Evolutionary conservation across 2,329 filamentous ascomycete species (phyloP).

Genomic region (Penicillium sclerotigenum): DNA sequence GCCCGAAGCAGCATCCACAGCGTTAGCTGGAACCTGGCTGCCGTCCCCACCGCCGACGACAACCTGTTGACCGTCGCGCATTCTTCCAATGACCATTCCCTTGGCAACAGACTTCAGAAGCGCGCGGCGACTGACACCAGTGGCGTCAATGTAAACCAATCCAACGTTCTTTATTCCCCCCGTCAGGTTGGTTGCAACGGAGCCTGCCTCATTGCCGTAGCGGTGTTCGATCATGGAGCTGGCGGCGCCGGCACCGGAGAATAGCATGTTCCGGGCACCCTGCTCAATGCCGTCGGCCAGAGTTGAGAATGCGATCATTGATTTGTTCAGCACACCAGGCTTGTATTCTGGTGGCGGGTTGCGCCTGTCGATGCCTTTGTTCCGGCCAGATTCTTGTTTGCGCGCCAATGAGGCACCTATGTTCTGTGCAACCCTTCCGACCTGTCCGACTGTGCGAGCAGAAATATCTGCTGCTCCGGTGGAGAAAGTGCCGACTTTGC

Average conservation of each 20-base stretch:
- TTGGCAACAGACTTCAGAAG: constrained; percentile 94
- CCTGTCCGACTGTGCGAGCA: constrained; percentile 80
- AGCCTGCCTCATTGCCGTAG: constrained; percentile 81
- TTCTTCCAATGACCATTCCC: constrained; percentile 67
- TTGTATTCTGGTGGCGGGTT: constrained; percentile 70
- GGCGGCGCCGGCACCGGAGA: constrained; percentile 71
- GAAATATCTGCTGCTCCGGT: constrained; percentile 74
- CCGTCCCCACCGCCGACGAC: constrained; percentile 49
- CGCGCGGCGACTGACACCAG: constrained; percentile 83
- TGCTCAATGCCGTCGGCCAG: constrained; percentile 92
- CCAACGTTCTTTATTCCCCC: constrained; percentile 94
- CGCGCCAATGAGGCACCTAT: constrained; percentile 72
- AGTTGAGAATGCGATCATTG: constrained; percentile 92
- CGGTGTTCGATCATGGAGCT: constrained; percentile 83
- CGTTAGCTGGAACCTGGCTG: constrained; percentile 32
- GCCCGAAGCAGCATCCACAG: constrained; percentile 10
- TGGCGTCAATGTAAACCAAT: constrained; percentile 93
- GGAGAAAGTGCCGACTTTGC: constrained; percentile 86
- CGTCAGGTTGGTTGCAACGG: constrained; percentile 70
- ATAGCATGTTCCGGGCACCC: constrained; percentile 73
- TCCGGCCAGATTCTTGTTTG: constrained; percentile 54
- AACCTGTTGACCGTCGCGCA: constrained; percentile 49
- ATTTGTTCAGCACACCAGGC: constrained; percentile 91
- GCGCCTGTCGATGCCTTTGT: constrained; percentile 65
- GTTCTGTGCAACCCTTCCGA: constrained; percentile 83